Conservation (phyloP, 1,139 yeast species). For the Geotrichum histeridarum region DNA sequence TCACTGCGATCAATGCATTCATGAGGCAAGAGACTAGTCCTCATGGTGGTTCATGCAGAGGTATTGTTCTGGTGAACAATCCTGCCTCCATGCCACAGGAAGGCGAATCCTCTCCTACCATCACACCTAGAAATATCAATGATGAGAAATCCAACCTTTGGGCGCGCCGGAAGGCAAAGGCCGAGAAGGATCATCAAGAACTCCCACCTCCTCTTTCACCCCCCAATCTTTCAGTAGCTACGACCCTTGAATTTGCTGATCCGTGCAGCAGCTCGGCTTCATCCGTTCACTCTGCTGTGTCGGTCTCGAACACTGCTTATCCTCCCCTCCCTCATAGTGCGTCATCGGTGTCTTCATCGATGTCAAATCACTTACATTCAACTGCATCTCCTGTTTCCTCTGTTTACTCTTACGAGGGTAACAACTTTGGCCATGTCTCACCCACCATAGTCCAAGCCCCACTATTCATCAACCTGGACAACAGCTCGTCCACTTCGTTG, state of each 20-base stretch:
- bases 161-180: conserved; percentile 19
- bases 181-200: conserved; percentile 2
- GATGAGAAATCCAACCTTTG: conserved; percentile 6
- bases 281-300: conserved; percentile 10
- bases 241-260: conserved; percentile 1
- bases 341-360: conserved; percentile 3
- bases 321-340: conserved; percentile 12
- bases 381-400: conserved; percentile 3
- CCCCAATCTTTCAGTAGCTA: conserved; percentile 8
- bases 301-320: conserved; percentile 7
- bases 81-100: background rate
- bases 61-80: conserved; percentile 6
- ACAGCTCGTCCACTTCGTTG: conserved; percentile 8
- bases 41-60: conserved; percentile 5
- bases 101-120: conserved; percentile 13
- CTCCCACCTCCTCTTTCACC: conserved; percentile 1
- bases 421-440: conserved; percentile 5
- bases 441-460: conserved; percentile 10
- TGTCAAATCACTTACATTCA: conserved; percentile 1
- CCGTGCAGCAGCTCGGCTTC: conserved; percentile 2
- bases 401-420: background rate
- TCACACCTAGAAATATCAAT: conserved; percentile 13
- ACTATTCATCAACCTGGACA: conserved; percentile 1
- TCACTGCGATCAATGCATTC: conserved; percentile 1
- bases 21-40: background rate